Evolutionary conservation across 2,329 filamentous ascomycete species (phyloP).

Genomic region (Aspergillus transmontanensis): DNA sequence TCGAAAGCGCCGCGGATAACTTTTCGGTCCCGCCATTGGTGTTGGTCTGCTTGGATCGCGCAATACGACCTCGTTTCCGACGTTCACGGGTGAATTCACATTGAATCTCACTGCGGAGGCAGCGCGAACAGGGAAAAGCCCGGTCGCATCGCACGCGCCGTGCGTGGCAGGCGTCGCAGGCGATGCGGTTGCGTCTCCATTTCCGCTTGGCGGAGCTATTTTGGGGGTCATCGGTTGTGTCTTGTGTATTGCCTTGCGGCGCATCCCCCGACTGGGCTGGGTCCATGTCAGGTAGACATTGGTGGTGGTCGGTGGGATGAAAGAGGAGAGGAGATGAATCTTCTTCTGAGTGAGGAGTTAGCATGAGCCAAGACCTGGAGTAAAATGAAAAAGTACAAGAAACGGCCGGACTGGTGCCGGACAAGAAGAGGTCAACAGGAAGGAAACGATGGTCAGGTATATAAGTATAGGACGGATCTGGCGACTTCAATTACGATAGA

Average conservation of each 20-base stretch:
- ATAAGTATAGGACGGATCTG: not conserved
- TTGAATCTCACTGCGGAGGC: constrained; percentile 67
- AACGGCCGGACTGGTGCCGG: not conserved
- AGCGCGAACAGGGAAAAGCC: constrained; percentile 87
- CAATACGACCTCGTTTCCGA: constrained; percentile 89
- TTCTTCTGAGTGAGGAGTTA: not conserved
- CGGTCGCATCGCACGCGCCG: constrained; percentile 92
- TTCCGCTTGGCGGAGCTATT: constrained; percentile 34
- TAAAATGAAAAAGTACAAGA: not conserved
- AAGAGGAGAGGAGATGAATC: not conserved
- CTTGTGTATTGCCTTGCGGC: constrained; percentile 19
- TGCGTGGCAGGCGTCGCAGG: constrained; percentile 95
- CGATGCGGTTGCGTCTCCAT: constrained; percentile 49
- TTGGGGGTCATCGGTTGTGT: constrained; percentile 16
- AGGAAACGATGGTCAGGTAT: not conserved
- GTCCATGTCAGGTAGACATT: constrained; percentile 37
- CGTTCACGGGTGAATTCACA: constrained; percentile 91
- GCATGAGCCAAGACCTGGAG: not conserved
- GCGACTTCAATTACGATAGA: not conserved
- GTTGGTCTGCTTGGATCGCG: constrained; percentile 69
- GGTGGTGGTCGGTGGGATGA: constrained; percentile 6
- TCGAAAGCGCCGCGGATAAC: constrained; percentile 5
- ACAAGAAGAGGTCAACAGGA: not conserved
- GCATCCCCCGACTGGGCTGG: constrained; percentile 32
- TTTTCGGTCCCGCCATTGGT: constrained; percentile 11